A percentile compares a stretch with the other conserved stretches of the same genome.
Conservation (phyloP, 768 basidiomycete genomes). For the Boletellus ananiceps region DNA sequence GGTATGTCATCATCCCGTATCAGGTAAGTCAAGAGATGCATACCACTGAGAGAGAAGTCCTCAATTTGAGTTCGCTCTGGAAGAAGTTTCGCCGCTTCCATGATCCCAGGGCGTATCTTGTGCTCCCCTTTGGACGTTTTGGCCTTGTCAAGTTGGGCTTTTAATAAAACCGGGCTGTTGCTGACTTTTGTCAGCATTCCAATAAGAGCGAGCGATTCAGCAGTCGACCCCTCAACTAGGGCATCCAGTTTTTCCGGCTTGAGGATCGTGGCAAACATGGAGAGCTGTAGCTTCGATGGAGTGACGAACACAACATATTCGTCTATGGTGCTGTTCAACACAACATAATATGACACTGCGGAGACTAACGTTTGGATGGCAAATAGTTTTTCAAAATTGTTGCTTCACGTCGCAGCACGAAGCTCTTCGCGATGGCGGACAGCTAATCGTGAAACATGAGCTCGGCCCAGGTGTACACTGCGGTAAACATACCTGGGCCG, state of each 20-base stretch:
- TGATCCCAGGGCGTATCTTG: slow-evolving; percentile 46
- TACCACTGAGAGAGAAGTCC: slow-evolving; percentile 80
- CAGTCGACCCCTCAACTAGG: slow-evolving; percentile 65
- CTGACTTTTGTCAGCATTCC: slow-evolving; percentile 83
- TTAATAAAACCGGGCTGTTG: slow-evolving; percentile 86
- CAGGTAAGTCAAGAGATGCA: slow-evolving; percentile 10
- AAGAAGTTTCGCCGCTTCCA: slow-evolving; percentile 57
- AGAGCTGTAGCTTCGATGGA: slow-evolving; percentile 78
- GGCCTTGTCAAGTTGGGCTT: slow-evolving; percentile 67
- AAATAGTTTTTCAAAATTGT: slow-evolving; percentile 76
- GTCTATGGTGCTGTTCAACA: slow-evolving; percentile 42
- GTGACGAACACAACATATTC: slow-evolving; percentile 98
- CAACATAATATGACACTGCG: background rate
- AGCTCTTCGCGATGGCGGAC: slow-evolving; percentile 70
- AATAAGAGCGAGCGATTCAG: slow-evolving; percentile 76
- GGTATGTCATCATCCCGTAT: slow-evolving; percentile 2
- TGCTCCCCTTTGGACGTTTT: slow-evolving; percentile 39
- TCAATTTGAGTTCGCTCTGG: slow-evolving; percentile 57
- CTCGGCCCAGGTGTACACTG: background rate
- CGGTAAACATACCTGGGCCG: slow-evolving; percentile 54
- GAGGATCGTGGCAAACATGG: slow-evolving; percentile 75
- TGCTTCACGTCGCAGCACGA: slow-evolving; percentile 87
- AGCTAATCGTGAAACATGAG: slow-evolving; percentile 43
- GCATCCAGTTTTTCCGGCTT: slow-evolving; percentile 64
- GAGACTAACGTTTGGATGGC: slow-evolving; percentile 79